A percentile compares a stretch with the other conserved stretches of the same genome.
These are phyloP conservation scores for Penicillium nordicum DNA, from an alignment of 2,329 filamentous ascomycete genomes.

Conservation along the genomic window DNA sequence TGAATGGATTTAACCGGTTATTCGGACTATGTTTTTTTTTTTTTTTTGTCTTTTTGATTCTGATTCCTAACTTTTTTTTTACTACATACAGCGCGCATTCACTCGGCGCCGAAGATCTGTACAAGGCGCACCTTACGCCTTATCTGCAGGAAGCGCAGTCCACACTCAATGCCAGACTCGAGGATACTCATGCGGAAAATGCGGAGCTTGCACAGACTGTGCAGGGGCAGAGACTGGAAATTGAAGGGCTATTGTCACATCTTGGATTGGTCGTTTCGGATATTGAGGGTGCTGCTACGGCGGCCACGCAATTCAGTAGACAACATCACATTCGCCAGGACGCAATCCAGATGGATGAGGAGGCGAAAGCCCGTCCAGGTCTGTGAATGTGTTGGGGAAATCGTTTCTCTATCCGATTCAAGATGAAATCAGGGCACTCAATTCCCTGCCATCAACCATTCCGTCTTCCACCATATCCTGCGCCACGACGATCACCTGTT, in stretches of 20 bases:
- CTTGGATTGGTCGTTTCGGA: slow-evolving; percentile 57
- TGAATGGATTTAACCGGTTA: neutral
- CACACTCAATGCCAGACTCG: slow-evolving; percentile 50
- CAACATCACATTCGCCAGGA: slow-evolving; percentile 42
- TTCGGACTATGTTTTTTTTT: neutral
- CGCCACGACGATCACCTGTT: slow-evolving; percentile 43
- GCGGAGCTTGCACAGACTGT: slow-evolving; percentile 51
- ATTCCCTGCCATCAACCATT: slow-evolving; percentile 39
- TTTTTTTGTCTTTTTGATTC: neutral
- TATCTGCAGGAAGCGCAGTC: slow-evolving; percentile 51
- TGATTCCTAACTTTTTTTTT: neutral
- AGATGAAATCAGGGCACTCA: slow-evolving; percentile 34
- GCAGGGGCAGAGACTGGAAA: slow-evolving; percentile 54
- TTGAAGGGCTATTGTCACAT: slow-evolving; percentile 52
- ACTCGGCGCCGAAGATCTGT: slow-evolving; percentile 54
- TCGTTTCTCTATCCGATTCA: slow-evolving; percentile 16
- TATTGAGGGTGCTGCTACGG: slow-evolving; percentile 50
- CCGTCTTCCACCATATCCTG: slow-evolving; percentile 55
- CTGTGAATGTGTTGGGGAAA: slow-evolving; percentile 19
- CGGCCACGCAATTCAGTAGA: slow-evolving; percentile 39
- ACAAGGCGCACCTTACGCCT: slow-evolving; percentile 57
- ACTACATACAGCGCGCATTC: slow-evolving; percentile 52
- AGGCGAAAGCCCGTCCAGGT: slow-evolving; percentile 33
- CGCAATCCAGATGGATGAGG: slow-evolving; percentile 44
- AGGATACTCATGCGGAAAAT: slow-evolving; percentile 52